A percentile compares a stretch with the other conserved stretches of the same genome.
Conservation (phyloP, 2,329 filamentous ascomycete genomes). For the Botryosphaeria agaves region DNA sequence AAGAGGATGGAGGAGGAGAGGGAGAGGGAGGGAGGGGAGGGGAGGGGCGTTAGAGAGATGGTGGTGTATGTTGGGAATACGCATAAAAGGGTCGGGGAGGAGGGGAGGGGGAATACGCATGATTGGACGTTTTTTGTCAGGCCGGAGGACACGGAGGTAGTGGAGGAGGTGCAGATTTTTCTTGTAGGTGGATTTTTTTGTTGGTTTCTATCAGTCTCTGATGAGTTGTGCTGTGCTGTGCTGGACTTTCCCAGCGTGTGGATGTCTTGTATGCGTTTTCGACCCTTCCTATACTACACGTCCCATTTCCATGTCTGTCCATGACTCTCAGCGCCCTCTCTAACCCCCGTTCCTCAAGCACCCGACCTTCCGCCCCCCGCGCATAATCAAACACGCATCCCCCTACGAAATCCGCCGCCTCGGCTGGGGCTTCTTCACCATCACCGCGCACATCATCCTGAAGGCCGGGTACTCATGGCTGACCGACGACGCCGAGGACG, state of each 20-base stretch:
- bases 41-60: no score
- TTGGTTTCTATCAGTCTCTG: not conserved
- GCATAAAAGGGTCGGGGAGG: slow-evolving; percentile 14
- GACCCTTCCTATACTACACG: no score
- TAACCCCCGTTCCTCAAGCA: slow-evolving; percentile 20
- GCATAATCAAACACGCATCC: slow-evolving; percentile 14
- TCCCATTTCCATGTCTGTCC: no score
- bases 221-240: not conserved
- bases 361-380: slow-evolving; percentile 22
- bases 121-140: slow-evolving; percentile 29
- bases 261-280: no score
- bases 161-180: slow-evolving; percentile 24
- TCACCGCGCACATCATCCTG: slow-evolving; percentile 22
- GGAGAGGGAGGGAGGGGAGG: no score
- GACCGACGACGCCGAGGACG: slow-evolving; percentile 17
- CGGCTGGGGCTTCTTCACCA: slow-evolving; percentile 25
- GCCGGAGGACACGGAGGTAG: slow-evolving; percentile 24
- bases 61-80: slow-evolving; percentile 28
- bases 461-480: slow-evolving; percentile 27
- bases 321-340: no score
- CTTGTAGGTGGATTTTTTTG: slow-evolving; percentile 9
- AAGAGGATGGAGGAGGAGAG: slow-evolving; percentile 19
- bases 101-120: slow-evolving; percentile 20
- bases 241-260: no score
- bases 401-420: slow-evolving; percentile 23